A percentile compares a stretch with the other conserved stretches of the same genome.
phyloP scores from a whole-genome alignment of 805 yeast species.

The Suhomyces canberraensis region DNA sequence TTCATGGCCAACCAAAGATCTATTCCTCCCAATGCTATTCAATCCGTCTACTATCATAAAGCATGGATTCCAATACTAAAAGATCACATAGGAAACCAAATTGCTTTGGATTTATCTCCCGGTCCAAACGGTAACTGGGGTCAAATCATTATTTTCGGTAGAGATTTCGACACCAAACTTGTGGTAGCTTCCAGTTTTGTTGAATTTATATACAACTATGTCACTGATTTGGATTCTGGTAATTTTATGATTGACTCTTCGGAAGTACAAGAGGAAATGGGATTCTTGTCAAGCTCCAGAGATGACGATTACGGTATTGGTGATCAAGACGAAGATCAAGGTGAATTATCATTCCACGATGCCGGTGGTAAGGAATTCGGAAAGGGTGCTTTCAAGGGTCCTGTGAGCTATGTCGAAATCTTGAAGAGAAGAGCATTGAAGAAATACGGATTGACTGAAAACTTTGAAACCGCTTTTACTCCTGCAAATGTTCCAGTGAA shows the following conservation, averaged over 20 bases:
- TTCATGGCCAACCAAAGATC: conserved; percentile 35
- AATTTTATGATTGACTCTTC: conserved; percentile 35
- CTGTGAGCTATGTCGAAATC: conserved; percentile 38
- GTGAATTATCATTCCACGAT: conserved; percentile 39
- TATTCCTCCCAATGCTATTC: conserved; percentile 37
- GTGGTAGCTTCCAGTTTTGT: conserved; percentile 58
- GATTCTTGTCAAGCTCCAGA: conserved; percentile 36
- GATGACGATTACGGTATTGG: conserved; percentile 42
- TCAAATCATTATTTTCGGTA: conserved; percentile 88
- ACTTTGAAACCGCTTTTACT: conserved; percentile 35
- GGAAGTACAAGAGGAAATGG: conserved; percentile 31
- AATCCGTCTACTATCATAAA: conserved; percentile 31
- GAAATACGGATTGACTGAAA: conserved; percentile 36
- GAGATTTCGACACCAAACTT: conserved; percentile 88
- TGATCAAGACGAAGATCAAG: conserved; percentile 44
- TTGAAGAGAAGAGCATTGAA: conserved; percentile 41
- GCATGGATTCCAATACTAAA: conserved; percentile 88
- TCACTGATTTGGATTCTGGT: conserved; percentile 40
- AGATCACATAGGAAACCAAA: conserved; percentile 87
- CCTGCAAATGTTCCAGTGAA: conserved; percentile 24
- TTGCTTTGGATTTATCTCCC: conserved; percentile 73
- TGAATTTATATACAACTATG: conserved; percentile 38
- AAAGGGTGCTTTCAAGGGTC: conserved; percentile 20
- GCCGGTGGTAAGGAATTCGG: conserved; percentile 36
- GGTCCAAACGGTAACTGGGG: conserved; percentile 81